phyloP scores from a whole-genome alignment of 2,329 filamentous ascomycete genomes.

The Harringtonia lauricola region DNA sequence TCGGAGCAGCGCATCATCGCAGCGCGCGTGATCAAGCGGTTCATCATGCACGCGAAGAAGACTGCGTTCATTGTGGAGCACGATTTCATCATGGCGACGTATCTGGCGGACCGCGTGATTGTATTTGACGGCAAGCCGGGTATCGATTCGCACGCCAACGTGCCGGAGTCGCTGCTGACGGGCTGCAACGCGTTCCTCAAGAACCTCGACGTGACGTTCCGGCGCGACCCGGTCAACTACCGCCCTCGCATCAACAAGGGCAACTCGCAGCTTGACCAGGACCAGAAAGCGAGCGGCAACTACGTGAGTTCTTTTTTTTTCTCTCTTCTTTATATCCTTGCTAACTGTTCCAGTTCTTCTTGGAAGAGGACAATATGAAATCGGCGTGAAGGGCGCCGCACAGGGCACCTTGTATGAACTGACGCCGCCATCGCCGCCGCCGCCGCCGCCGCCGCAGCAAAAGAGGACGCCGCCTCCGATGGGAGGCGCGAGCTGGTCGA shows the following conservation, averaged over 20 bases:
- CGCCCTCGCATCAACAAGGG: conserved; percentile 97
- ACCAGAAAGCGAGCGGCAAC: conserved; percentile 89
- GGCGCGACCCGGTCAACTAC: conserved; percentile 91
- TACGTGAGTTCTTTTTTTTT: conserved; percentile 49
- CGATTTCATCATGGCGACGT: conserved; percentile 82
- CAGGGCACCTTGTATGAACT: conserved; percentile 23
- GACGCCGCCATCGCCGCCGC: background rate
- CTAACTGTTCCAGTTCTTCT: conserved; percentile 60
- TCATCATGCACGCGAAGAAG: conserved; percentile 99
- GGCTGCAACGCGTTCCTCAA: conserved; percentile 96
- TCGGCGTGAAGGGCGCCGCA: conserved; percentile 51
- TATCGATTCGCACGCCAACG: conserved; percentile 76
- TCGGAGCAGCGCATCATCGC: conserved; percentile 98
- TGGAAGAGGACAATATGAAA: conserved; percentile 60
- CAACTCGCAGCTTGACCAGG: conserved; percentile 91
- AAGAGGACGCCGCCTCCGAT: background rate
- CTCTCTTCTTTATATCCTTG: background rate
- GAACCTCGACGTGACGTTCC: conserved; percentile 96
- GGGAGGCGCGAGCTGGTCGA: background rate
- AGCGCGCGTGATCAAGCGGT: conserved; percentile 95
- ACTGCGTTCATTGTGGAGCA: conserved; percentile 98
- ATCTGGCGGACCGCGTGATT: conserved; percentile 82
- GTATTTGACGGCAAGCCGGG: conserved; percentile 95
- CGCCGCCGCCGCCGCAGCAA: background rate
- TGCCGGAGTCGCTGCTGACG: conserved; percentile 82